Percentiles rank a stretch among this genome's conserved stretches.
These are phyloP conservation scores for Coemansia sp. DNA, from an alignment of 192 early-diverging fungal species.

Conservation along the genomic window DNA sequence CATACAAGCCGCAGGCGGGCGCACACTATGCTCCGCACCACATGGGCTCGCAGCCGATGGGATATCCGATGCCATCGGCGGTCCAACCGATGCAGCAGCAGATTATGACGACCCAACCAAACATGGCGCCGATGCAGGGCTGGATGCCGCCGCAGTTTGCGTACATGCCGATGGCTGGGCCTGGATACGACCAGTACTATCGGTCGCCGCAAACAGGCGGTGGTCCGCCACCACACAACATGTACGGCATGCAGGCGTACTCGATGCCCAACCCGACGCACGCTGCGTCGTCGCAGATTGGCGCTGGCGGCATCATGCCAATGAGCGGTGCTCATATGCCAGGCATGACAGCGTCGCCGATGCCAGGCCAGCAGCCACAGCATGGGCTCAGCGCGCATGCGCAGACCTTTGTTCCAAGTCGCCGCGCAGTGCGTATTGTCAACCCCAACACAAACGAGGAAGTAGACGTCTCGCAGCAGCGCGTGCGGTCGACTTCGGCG, in stretches of 20 bases:
- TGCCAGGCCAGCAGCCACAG: slow-evolving; percentile 31
- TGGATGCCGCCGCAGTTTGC: slow-evolving; percentile 51
- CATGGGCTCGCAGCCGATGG: slow-evolving; percentile 52
- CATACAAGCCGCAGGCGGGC: slow-evolving; percentile 47
- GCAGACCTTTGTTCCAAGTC: slow-evolving; percentile 43
- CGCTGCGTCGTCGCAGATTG: slow-evolving; percentile 32
- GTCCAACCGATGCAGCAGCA: slow-evolving; percentile 46
- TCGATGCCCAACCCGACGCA: slow-evolving; percentile 42
- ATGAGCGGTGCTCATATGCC: slow-evolving; percentile 44
- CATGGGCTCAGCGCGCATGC: slow-evolving; percentile 36
- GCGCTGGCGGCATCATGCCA: slow-evolving; percentile 32
- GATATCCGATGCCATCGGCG: slow-evolving; percentile 36
- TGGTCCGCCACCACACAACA: slow-evolving; percentile 38
- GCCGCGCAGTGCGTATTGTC: slow-evolving; percentile 67
- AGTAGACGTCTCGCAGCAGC: slow-evolving; percentile 59
- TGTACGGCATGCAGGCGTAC: slow-evolving; percentile 43
- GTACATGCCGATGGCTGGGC: slow-evolving; percentile 42
- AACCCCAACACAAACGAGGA: slow-evolving; percentile 72
- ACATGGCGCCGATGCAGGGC: slow-evolving; percentile 50
- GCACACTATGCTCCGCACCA: slow-evolving; percentile 40
- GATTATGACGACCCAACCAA: slow-evolving; percentile 52
- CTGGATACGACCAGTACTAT: slow-evolving; percentile 51
- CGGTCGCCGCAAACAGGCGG: slow-evolving; percentile 30
- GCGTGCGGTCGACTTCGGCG: slow-evolving; percentile 39
- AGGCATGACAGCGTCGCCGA: slow-evolving; percentile 45